Evolutionary conservation across 345 rosid species (phyloP).

Genomic region (Camelina neglecta): DNA sequence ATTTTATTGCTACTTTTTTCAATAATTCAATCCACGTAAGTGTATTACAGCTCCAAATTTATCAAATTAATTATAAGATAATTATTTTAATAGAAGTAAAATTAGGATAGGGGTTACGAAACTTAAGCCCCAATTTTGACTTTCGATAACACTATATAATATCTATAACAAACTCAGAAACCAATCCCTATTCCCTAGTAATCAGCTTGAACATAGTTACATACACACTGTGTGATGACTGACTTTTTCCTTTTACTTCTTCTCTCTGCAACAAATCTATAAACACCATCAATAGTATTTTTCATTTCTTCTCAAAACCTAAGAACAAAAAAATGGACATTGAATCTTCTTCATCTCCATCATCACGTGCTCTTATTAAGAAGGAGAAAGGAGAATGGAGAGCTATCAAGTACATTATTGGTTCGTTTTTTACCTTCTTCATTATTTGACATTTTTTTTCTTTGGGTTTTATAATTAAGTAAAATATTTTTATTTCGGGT

Average conservation of each 20-base stretch:
- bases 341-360: constrained; percentile 25
- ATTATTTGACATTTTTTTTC: neutral
- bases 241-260: constrained; percentile 33
- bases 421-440: constrained; percentile 27
- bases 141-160: neutral
- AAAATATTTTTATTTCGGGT: neutral
- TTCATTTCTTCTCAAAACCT: neutral
- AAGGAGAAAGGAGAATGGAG: constrained; percentile 53
- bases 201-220: constrained; percentile 32
- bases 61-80: neutral
- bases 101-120: constrained; percentile 19
- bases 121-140: constrained; percentile 17
- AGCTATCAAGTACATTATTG: constrained; percentile 54
- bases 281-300: constrained; percentile 13
- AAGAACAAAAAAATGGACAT: constrained; percentile 29
- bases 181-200: constrained; percentile 33
- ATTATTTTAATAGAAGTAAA: neutral
- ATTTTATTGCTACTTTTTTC: neutral
- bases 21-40: constrained; percentile 35
- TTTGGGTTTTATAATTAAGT: neutral
- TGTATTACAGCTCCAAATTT: neutral
- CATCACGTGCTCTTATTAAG: constrained; percentile 1
- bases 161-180: constrained; percentile 35
- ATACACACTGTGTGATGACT: constrained; percentile 32
- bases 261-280: constrained; percentile 9